Evolutionary conservation across 192 early-diverging fungal genomes (phyloP), one percentile per base, ranked within the genome.

Genomic region (Coemansia asiatica): DNA sequence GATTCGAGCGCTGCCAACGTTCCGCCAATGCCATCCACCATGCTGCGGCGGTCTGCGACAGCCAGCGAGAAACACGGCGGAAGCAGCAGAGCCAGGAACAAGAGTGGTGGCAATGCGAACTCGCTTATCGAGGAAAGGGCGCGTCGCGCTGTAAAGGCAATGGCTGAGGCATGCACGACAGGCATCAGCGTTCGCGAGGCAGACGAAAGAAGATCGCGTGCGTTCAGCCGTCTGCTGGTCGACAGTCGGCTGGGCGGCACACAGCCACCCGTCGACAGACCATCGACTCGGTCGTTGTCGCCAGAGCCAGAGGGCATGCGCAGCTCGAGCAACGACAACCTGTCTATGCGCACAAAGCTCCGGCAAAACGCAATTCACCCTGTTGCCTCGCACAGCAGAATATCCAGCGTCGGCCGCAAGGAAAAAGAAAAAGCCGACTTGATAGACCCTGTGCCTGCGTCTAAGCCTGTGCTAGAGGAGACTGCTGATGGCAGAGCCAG

Each of bases 161-260:
- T 81, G 78, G 78, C 78, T 35, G 78, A 69, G 36, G 72, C 78
- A 0, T 68, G 63, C 56, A 75, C 78, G 18, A 81, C 78, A 18
- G 78, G 78, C 6, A 59, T 81, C 4, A 71, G 66, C 6, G 63
- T 75, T 23, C 78, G 73, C 16, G 70, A 75, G 56, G 68, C 69
- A 3, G 73, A 64, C 56, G 67, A 72, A 44, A 66, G 63, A n/a
- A 64, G 73, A 12, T 27, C 48, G 15, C 71, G 67, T 2, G 62
- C 68, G 25, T 65, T 71, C 61, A 51, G 55, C 49, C 71, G 66
- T 0, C 29, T 79, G 33, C 66, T 74, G 56, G 72, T 74, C 23
- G 72, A 53, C 48, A 56, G 51, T 29, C 61, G 72, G 0, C 48
- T 60, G 22, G 38, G 36, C 7, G 26, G 16, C n/a, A 21, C 22